phyloP scores from a whole-genome alignment of 257 asterid genomes.

The Fraxinus americana region DNA sequence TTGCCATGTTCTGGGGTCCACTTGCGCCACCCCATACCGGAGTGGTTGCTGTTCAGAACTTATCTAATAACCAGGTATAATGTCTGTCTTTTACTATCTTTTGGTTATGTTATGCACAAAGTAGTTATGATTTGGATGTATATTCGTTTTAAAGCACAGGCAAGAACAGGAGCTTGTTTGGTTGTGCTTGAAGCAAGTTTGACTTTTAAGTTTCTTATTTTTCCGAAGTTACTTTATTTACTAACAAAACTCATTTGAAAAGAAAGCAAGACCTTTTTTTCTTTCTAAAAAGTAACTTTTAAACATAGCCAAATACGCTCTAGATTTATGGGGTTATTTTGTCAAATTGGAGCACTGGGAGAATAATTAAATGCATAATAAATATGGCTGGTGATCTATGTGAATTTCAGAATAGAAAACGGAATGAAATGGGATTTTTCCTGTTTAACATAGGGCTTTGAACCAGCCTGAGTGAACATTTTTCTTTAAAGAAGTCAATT shows the following conservation, averaged over 20 bases:
- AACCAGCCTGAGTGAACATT: too few relatives aligned
- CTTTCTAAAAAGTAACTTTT: background rate
- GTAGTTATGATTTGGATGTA: background rate
- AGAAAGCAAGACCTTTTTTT: background rate
- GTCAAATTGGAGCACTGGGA: slow-evolving; percentile 1
- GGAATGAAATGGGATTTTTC: too few relatives aligned
- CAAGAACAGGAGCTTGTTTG: background rate
- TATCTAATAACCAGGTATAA: slow-evolving; percentile 83
- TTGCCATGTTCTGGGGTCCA: slow-evolving; percentile 99
- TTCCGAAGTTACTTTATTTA: background rate
- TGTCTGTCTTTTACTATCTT: background rate
- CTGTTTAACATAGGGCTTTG: too few relatives aligned
- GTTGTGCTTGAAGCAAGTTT: background rate
- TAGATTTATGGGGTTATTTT: slow-evolving; percentile 11
- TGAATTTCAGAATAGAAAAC: too few relatives aligned
- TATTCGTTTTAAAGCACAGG: background rate
- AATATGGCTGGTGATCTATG: background rate
- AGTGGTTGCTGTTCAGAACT: slow-evolving; percentile 84
- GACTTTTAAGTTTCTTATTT: background rate
- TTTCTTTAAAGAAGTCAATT: too few relatives aligned
- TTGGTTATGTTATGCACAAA: slow-evolving; percentile 13
- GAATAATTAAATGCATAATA: background rate
- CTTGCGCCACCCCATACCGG: slow-evolving; percentile 97
- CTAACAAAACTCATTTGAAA: background rate
- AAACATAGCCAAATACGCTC: background rate